Conservation (phyloP, 2,329 filamentous ascomycete species). For the Ophiostoma pallidulum region DNA sequence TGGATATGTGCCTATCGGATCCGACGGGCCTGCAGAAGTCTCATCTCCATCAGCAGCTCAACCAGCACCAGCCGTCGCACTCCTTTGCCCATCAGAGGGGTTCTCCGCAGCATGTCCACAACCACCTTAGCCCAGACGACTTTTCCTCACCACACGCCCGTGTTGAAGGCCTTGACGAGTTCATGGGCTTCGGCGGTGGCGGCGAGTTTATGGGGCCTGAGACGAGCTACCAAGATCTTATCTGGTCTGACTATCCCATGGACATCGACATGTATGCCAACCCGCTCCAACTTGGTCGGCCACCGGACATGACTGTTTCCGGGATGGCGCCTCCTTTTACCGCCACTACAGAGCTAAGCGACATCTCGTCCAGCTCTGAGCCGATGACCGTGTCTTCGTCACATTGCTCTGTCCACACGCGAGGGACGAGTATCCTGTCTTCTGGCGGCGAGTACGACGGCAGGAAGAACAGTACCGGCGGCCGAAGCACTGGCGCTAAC, state of each 20-base stretch:
- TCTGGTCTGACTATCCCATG: constrained; percentile 35
- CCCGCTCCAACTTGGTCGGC: constrained; percentile 24
- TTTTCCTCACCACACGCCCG: constrained; percentile 30
- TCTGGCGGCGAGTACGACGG: constrained; percentile 13
- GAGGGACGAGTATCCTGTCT: constrained; percentile 39
- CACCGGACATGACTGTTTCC: constrained; percentile 22
- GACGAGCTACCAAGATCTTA: constrained; percentile 33
- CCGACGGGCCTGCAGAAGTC: background rate
- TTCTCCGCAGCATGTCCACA: constrained; percentile 23
- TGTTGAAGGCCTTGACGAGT: constrained; percentile 32
- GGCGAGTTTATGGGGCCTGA: constrained; percentile 28
- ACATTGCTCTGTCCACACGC: constrained; percentile 35
- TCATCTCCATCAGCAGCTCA: constrained; percentile 5
- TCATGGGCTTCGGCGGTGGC: constrained; percentile 27
- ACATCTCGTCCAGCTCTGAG: constrained; percentile 34
- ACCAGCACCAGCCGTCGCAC: constrained; percentile 11
- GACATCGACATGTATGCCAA: constrained; percentile 34
- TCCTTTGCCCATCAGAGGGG: constrained; percentile 16
- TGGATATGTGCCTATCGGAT: constrained; percentile 15
- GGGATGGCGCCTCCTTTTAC: constrained; percentile 27
- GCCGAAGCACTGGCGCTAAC: background rate
- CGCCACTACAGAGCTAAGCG: constrained; percentile 26
- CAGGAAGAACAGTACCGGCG: constrained; percentile 21
- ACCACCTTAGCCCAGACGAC: constrained; percentile 26
- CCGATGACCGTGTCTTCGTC: constrained; percentile 33